Conservation (phyloP, 2,329 filamentous ascomycete genomes). For the Ophiocordyceps camponoti-saundersi region DNA sequence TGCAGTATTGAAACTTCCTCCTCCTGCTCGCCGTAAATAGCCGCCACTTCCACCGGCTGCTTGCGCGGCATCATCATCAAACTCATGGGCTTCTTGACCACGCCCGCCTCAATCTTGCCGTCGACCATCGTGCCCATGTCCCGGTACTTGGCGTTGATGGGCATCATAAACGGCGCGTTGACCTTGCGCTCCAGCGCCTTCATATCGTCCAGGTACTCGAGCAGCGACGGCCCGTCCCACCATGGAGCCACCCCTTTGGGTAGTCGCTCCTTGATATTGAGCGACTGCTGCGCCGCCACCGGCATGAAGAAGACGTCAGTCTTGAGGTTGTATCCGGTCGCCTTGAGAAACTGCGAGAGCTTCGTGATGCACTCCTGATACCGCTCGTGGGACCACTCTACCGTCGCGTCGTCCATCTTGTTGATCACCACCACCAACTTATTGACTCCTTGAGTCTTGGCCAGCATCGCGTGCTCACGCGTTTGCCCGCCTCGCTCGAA, state of each 20-base stretch:
- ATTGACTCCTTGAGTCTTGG: slow-evolving; percentile 96
- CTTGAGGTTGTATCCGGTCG: slow-evolving; percentile 86
- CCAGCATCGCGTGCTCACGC: slow-evolving; percentile 91
- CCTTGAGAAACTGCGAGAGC: slow-evolving; percentile 74
- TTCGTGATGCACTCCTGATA: slow-evolving; percentile 90
- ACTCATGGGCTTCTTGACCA: slow-evolving; percentile 75
- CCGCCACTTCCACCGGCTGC: slow-evolving; percentile 62
- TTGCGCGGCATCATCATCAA: slow-evolving; percentile 95
- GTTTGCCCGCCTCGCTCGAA: slow-evolving; percentile 96
- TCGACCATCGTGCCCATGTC: slow-evolving; percentile 97
- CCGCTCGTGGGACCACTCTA: slow-evolving; percentile 85
- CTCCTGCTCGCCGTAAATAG: slow-evolving; percentile 89
- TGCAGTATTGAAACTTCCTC: slow-evolving; percentile 71
- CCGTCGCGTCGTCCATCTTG: slow-evolving; percentile 98
- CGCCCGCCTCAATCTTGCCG: slow-evolving; percentile 89
- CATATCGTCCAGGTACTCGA: slow-evolving; percentile 94
- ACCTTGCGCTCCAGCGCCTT: slow-evolving; percentile 84
- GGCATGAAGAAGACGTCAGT: slow-evolving; percentile 91
- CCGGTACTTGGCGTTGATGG: slow-evolving; percentile 85
- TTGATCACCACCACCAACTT: slow-evolving; percentile 91
- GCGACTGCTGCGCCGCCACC: slow-evolving; percentile 71
- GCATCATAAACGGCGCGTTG: slow-evolving; percentile 99
- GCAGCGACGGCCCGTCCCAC: slow-evolving; percentile 77
- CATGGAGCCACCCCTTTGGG: slow-evolving; percentile 61
- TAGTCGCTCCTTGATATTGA: slow-evolving; percentile 80